A percentile compares a stretch with the other conserved stretches of the same genome.
Conservation (phyloP, 345 rosid genomes). For the Brassica juncea region DNA sequence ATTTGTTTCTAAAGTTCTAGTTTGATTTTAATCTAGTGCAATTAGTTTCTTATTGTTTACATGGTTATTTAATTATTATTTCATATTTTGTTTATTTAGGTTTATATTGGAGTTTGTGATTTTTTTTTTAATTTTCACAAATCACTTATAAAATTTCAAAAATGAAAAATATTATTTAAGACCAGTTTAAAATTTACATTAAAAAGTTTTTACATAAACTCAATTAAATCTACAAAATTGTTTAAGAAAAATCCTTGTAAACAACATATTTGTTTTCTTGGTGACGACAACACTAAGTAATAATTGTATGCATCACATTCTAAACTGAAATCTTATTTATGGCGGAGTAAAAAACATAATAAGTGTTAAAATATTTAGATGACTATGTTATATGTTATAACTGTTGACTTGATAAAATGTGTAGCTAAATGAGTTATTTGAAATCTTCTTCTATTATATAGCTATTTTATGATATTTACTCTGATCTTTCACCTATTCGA, state of each 20-base stretch:
- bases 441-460: too few species aligned
- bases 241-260: neutral
- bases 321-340: neutral
- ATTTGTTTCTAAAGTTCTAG: neutral
- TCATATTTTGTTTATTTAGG: neutral
- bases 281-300: neutral
- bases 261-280: neutral
- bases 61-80: neutral
- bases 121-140: neutral
- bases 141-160: neutral
- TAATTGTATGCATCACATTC: neutral
- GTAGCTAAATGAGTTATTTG: too few species aligned
- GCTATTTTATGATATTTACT: too few species aligned
- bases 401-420: too few species aligned
- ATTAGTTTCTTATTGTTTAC: neutral
- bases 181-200: neutral
- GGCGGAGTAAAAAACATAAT: neutral
- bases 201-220: neutral
- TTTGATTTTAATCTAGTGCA: neutral
- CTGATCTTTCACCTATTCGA: too few species aligned
- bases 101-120: neutral
- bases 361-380: neutral
- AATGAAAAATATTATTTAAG: neutral
- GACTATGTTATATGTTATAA: too few species aligned
- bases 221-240: neutral